Percentiles rank a stretch among this genome's conserved stretches.
phyloP scores from a whole-genome alignment of 169 alveolate species.

The Plasmodium coatneyi region DNA sequence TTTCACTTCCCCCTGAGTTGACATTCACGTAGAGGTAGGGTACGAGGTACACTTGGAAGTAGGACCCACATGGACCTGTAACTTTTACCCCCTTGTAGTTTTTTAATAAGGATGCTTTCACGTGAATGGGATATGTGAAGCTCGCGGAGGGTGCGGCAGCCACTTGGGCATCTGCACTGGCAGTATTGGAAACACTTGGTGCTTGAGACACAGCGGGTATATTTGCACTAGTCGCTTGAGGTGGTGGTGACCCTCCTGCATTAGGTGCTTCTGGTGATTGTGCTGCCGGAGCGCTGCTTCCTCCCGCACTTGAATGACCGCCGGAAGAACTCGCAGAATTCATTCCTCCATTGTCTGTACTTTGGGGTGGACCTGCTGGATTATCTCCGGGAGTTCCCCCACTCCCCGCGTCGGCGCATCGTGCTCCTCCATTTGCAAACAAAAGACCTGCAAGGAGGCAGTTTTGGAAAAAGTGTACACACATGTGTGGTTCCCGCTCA shows the following conservation, averaged over 20 bases:
- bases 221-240: neutral
- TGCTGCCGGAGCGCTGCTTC: neutral
- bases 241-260: neutral
- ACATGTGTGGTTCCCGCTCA: neutral
- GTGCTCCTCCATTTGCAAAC: neutral
- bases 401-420: neutral
- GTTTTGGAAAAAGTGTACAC: neutral
- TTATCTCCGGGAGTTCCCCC: too few relatives aligned
- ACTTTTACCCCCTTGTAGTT: neutral
- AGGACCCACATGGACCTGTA: neutral
- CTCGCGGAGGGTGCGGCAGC: neutral
- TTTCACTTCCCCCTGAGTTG: neutral
- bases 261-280: neutral
- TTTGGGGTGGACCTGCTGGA: too few relatives aligned
- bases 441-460: neutral
- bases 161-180: neutral
- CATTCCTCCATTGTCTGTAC: neutral
- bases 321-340: neutral
- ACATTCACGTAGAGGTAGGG: neutral
- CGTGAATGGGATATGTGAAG: neutral
- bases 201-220: neutral
- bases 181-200: neutral
- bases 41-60: neutral
- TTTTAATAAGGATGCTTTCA: neutral
- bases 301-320: neutral